Conservation (phyloP, 192 early-diverging fungal genomes). For the Glomus cerebriforme region DNA sequence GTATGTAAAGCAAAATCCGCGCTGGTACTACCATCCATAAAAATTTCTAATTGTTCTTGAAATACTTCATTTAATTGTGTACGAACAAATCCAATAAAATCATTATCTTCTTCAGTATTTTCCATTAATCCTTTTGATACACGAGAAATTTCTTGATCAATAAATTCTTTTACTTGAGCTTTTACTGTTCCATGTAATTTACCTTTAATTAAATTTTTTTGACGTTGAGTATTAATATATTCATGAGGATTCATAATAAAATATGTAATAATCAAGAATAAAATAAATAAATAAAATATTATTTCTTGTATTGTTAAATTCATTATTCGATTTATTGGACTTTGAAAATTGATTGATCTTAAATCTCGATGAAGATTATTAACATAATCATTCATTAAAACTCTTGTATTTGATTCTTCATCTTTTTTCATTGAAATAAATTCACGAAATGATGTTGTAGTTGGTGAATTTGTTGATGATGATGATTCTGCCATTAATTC, state of each 20-base stretch:
- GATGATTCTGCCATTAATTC: background rate
- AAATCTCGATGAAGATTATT: background rate
- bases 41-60: constrained; percentile 6
- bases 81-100: constrained; percentile 1
- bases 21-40: background rate
- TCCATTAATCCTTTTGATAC: background rate
- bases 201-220: background rate
- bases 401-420: background rate
- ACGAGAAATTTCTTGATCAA: constrained; percentile 3
- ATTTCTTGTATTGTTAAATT: background rate
- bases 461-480: background rate
- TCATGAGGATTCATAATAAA: background rate
- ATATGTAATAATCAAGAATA: background rate
- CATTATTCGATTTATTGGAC: background rate
- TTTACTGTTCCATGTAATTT: constrained; percentile 4
- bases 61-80: constrained; percentile 16
- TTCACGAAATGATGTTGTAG: background rate
- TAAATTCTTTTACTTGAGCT: constrained; percentile 15
- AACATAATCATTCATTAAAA: background rate
- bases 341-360: no score
- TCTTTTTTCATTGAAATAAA: no score
- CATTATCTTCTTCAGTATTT: background rate
- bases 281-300: background rate
- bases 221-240: background rate
- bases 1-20: constrained; percentile 16